A percentile compares a stretch with the other conserved stretches of the same genome.
These are phyloP conservation scores for Wickerhamiella bombiphila DNA, from an alignment of 805 yeast species.

Conservation along the genomic window DNA sequence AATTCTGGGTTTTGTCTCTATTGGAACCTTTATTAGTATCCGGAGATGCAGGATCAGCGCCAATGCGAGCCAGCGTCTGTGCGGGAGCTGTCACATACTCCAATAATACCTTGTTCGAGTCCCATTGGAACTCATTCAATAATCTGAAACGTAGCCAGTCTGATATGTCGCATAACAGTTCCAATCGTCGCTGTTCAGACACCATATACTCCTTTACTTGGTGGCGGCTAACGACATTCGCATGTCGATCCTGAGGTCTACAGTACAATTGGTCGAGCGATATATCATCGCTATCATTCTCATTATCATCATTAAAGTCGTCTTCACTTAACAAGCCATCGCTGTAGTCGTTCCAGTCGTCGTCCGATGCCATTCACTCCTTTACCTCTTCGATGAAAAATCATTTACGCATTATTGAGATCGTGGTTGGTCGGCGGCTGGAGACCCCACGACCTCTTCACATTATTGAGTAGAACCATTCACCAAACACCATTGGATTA, in stretches of 20 bases:
- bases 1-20: not conserved
- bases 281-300: not conserved
- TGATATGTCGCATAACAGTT: conserved; percentile 4
- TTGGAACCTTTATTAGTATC: not conserved
- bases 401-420: not conserved
- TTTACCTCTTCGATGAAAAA: not conserved
- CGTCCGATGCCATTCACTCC: not conserved
- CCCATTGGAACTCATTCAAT: conserved; percentile 10
- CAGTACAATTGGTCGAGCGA: too few species aligned
- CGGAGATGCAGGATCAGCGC: not conserved
- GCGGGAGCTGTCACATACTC: not conserved
- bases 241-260: too few species aligned
- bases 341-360: not conserved
- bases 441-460: not conserved
- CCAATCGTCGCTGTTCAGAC: not conserved
- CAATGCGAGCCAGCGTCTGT: not conserved
- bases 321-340: not conserved
- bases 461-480: conserved; percentile 9
- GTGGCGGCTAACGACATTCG: not conserved
- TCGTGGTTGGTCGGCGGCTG: not conserved
- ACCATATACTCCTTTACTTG: not conserved
- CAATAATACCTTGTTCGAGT: conserved; percentile 2
- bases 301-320: not conserved
- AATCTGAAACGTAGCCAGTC: conserved; percentile 2
- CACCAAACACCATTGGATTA: conserved; percentile 23